Evolutionary conservation across 805 yeast genomes (phyloP), one percentile per base, ranked within the genome.

Genomic region (Teunomyces panamensis): DNA sequence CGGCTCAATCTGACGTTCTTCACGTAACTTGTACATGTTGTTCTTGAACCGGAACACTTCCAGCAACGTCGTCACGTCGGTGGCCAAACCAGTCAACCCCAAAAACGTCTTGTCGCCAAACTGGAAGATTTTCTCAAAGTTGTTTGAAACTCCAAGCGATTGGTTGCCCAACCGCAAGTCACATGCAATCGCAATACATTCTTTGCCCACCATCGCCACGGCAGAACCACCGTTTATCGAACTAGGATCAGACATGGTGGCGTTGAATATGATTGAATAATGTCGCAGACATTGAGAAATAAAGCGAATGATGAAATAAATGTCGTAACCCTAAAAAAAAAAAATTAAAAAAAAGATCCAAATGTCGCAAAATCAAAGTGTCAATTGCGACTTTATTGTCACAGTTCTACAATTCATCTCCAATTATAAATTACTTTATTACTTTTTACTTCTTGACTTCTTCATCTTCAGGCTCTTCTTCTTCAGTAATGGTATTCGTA

Each of bases 121-220:
- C 56, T 83, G 84, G 65, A 92, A 90, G 51, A 94, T 78, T 74
- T 94, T 94, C 63, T 94, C 97, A 67, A 94, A 95, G 61, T 90
- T 85, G 67, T 90, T 90, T 42, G 97, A 76, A 42, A 94, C 82
- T 47, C 98, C 97, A 20, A 94, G 75, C 5, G 96, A 88, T 68
- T 94, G 99, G 65, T 84, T 83, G 17, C 99, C 99, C 52, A 94
- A 75, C 61, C 98, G 84, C 63, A 94, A 75, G 71, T 94, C 99
- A 59, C 94, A 85, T 3, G 97, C 99, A 60, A 94, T 90, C 28
- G 98, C 99, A 47, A 94, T 91, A 76, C 99, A 94, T 58, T 90
- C 97, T 64, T 95, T 91, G 60, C 99, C 99, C 24, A 85, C 85
- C 99, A 94, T 94, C 55, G 99, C 99, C 30, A 95, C 96, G 45